These are phyloP conservation scores for Trichoderma polysporum DNA, from an alignment of 2,329 filamentous ascomycete genomes.

Conservation along the genomic window DNA sequence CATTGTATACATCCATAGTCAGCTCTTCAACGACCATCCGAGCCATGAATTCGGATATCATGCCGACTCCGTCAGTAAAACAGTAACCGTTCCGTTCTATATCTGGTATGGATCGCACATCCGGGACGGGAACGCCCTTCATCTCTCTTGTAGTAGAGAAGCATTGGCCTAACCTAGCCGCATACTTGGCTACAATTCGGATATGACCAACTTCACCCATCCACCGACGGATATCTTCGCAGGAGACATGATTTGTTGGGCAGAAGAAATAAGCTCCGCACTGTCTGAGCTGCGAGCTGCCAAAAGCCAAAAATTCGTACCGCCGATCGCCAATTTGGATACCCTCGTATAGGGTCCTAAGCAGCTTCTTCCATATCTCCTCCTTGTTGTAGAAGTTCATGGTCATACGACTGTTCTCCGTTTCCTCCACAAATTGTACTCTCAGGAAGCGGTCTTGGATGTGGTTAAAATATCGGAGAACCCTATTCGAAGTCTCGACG, in stretches of 20 bases:
- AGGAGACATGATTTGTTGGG: constrained; percentile 63
- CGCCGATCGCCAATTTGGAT: constrained; percentile 78
- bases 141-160: constrained; percentile 90
- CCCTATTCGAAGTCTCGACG: constrained; percentile 83
- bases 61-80: constrained; percentile 92
- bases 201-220: constrained; percentile 88
- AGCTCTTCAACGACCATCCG: constrained; percentile 72
- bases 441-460: constrained; percentile 78
- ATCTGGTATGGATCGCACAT: constrained; percentile 64
- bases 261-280: constrained; percentile 93
- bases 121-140: constrained; percentile 58
- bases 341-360: constrained; percentile 70
- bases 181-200: constrained; percentile 81
- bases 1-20: constrained; percentile 53
- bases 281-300: constrained; percentile 92
- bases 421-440: constrained; percentile 86
- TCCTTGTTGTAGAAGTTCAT: constrained; percentile 57
- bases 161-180: constrained; percentile 86
- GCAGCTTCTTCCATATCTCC: constrained; percentile 72
- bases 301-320: constrained; percentile 90
- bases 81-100: constrained; percentile 65
- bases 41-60: constrained; percentile 78
- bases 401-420: constrained; percentile 57
- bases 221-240: constrained; percentile 75
- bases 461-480: constrained; percentile 71